Base-by-base conservation (phyloP, 75 land plant species). In the Pinus albicaulis region DNA sequence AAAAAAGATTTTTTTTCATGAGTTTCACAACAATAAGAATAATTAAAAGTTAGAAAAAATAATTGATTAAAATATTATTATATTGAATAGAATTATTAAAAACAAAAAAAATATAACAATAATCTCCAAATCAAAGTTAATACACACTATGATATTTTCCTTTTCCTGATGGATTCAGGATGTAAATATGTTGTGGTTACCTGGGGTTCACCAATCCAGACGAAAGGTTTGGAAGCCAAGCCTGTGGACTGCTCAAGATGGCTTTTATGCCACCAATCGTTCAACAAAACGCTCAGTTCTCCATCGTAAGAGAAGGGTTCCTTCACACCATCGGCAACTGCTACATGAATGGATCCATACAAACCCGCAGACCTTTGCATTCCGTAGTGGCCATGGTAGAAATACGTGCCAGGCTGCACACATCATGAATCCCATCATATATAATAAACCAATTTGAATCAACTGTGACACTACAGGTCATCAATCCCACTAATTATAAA, bases 131-230 rank as follows among this genome's bases (percentile, higher is more conserved):
- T n/a, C n/a, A n/a, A n/a, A n/a, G n/a, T n/a, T n/a, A n/a, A n/a
- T n/a, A n/a, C n/a, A n/a, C n/a, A n/a, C n/a, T n/a, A n/a, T n/a
- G n/a, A n/a, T n/a, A n/a, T n/a, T n/a, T n/a, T n/a, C n/a, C n/a
- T n/a, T n/a, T n/a, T 31, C 31, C 31, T 31, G 31, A 31, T 31
- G 31, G 31, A 31, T 1, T 31, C 31, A 31, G 31, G 31, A 31
- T 1, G 31, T 31, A 31, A 31, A 31, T 31, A 31, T 31, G 2
- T 31, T 31, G 1, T 31, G 31, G 2, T 31, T 31, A 88, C 97
- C 87, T 94, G 84, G 31, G 98, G 98, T 64, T 94, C 93, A 1
- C 88, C 88, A 13, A 92, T 93, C 86, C 88, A 94, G 55, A 59
- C 76, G 60, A 94, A 92, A 56, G 87, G 82, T 1, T 74, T 76